Conservation (phyloP, 345 rosid genomes). For the Citrus glauca region DNA sequence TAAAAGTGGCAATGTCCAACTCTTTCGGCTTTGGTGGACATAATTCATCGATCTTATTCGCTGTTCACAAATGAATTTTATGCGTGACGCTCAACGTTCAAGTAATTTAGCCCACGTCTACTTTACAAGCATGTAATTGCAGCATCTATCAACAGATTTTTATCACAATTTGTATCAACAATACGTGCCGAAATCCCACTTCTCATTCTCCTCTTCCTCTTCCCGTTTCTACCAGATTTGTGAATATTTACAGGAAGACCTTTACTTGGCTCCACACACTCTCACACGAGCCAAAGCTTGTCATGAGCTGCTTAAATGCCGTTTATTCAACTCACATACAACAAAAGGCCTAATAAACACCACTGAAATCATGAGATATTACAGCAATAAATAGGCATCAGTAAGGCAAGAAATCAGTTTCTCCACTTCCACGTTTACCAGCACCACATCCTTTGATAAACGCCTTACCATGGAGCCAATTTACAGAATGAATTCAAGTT, state of each 20-base stretch:
- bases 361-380: not conserved
- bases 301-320: not conserved
- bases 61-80: constrained; percentile 17
- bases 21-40: constrained; percentile 42
- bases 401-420: not conserved
- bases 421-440: not conserved
- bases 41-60: constrained; percentile 28
- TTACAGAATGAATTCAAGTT: not conserved
- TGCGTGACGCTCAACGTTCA: not conserved
- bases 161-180: not conserved
- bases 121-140: not conserved
- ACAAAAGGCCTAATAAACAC: not conserved
- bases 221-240: not conserved
- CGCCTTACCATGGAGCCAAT: not conserved
- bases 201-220: not conserved
- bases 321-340: not conserved
- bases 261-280: not conserved
- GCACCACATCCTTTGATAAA: not conserved
- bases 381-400: not conserved
- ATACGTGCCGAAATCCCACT: not conserved
- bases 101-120: not conserved
- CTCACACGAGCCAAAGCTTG: not conserved
- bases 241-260: not conserved
- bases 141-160: not conserved
- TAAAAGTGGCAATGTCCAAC: constrained; percentile 32